Conservation (phyloP, 768 basidiomycete genomes). For the Amanita brunnescens region DNA sequence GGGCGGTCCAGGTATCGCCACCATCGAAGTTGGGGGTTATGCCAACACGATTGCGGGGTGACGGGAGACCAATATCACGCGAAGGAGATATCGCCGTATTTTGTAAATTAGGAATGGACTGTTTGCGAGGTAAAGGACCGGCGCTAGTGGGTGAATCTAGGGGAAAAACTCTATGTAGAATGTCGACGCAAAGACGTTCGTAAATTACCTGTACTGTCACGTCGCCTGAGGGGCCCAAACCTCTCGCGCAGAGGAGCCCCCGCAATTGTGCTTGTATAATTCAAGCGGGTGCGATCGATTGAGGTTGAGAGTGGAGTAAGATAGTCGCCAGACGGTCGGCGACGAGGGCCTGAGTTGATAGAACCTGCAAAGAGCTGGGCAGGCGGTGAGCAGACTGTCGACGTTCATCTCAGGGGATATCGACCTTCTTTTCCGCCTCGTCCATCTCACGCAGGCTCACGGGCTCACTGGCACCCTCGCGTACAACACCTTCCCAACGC, state of each 20-base stretch:
- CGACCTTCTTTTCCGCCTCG: conserved; percentile 84
- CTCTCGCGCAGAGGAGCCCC: conserved; percentile 59
- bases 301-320: conserved; percentile 49
- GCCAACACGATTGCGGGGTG: conserved; percentile 58
- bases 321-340: conserved; percentile 73
- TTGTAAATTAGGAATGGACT: conserved; percentile 58
- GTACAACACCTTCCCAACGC: conserved; percentile 83
- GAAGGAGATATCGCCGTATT: conserved; percentile 46
- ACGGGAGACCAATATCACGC: conserved; percentile 50
- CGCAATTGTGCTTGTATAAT: conserved; percentile 38
- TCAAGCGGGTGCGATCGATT: conserved; percentile 51
- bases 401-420: conserved; percentile 18
- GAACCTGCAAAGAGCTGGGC: conserved; percentile 70
- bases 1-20: conserved; percentile 62
- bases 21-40: conserved; percentile 62
- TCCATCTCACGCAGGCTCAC: conserved; percentile 69
- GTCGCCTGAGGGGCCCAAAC: conserved; percentile 54
- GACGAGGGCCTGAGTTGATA: conserved; percentile 82
- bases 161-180: conserved; percentile 12
- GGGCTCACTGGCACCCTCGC: conserved; percentile 66
- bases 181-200: conserved; percentile 3
- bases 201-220: conserved; percentile 57
- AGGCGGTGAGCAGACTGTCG: conserved; percentile 17
- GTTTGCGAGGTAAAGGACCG: conserved; percentile 49
- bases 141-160: conserved; percentile 46